Conservation (phyloP, 148 eudicot genomes). For the Rhododendron kiyosumense region DNA sequence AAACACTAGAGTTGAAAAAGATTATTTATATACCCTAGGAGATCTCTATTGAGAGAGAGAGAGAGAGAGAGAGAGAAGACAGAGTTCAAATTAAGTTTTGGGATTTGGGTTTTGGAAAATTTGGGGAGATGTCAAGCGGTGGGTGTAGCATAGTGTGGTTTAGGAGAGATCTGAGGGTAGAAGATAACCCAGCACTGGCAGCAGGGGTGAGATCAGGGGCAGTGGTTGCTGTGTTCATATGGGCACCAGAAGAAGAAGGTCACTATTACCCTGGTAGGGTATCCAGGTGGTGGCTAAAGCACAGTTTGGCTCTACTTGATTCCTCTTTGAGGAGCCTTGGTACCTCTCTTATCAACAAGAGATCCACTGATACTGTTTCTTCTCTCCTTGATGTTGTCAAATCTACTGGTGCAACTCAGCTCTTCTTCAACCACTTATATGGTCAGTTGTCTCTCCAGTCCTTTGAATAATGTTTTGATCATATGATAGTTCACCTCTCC, state of each 20-base stretch:
- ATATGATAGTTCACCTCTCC: not conserved
- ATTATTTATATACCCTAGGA: not conserved
- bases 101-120: slow-evolving; percentile 1
- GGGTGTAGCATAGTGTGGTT: slow-evolving; percentile 95
- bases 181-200: slow-evolving; percentile 87
- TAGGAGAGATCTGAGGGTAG: slow-evolving; percentile 91
- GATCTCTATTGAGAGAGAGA: not conserved
- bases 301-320: slow-evolving; percentile 79
- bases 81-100: slow-evolving; percentile 7
- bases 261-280: slow-evolving; percentile 87
- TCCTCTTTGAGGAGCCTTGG: slow-evolving; percentile 79
- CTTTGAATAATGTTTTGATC: not conserved
- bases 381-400: slow-evolving; percentile 73
- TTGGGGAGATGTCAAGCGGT: slow-evolving; percentile 39
- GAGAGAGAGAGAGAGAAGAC: not conserved
- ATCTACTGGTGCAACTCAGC: slow-evolving; percentile 78
- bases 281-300: slow-evolving; percentile 96
- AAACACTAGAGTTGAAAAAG: not conserved
- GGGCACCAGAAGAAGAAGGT: slow-evolving; percentile 99
- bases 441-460: slow-evolving; percentile 34
- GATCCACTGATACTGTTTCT: slow-evolving; percentile 78
- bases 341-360: slow-evolving; percentile 68
- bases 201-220: slow-evolving; percentile 85
- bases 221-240: slow-evolving; percentile 65
- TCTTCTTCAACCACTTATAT: slow-evolving; percentile 87